Evolutionary conservation across 192 early-diverging fungal genomes (phyloP).

Genomic region (Backusella luteola): DNA sequence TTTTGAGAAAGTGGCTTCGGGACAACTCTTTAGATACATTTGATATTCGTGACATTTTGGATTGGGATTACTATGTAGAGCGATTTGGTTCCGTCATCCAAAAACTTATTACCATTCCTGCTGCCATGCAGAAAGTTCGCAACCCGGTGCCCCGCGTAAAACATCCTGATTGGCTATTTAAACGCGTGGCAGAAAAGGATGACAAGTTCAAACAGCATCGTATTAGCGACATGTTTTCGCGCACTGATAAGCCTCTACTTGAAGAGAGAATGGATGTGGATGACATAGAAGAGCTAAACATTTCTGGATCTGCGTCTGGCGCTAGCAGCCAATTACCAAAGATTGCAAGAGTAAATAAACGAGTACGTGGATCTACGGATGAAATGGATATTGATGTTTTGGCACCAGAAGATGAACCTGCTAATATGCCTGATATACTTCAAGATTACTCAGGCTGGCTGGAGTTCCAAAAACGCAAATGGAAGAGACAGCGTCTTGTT

Average conservation of each 20-base stretch:
- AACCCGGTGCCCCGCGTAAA: slow-evolving; percentile 92
- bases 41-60: slow-evolving; percentile 90
- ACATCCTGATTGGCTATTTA: slow-evolving; percentile 94
- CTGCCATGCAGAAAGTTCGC: slow-evolving; percentile 90
- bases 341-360: slow-evolving; percentile 13
- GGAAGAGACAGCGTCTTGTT: slow-evolving; percentile 59
- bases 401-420: slow-evolving; percentile 46
- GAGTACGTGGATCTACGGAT: neutral
- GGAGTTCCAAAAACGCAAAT: slow-evolving; percentile 71
- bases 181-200: slow-evolving; percentile 70
- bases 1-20: slow-evolving; percentile 90
- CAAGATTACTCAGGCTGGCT: slow-evolving; percentile 77
- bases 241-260: slow-evolving; percentile 36
- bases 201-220: slow-evolving; percentile 83
- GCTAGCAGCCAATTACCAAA: neutral
- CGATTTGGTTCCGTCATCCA: slow-evolving; percentile 94
- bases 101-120: slow-evolving; percentile 98
- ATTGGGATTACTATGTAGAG: slow-evolving; percentile 98
- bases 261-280: slow-evolving; percentile 21
- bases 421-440: slow-evolving; percentile 61
- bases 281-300: slow-evolving; percentile 12
- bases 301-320: neutral
- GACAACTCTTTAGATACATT: slow-evolving; percentile 70
- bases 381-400: slow-evolving; percentile 9
- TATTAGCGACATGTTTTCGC: slow-evolving; percentile 84